Evolutionary conservation across 2,329 filamentous ascomycete genomes (phyloP), one percentile per base, ranked within the genome.

Genomic region (Aspergillus sp.): DNA sequence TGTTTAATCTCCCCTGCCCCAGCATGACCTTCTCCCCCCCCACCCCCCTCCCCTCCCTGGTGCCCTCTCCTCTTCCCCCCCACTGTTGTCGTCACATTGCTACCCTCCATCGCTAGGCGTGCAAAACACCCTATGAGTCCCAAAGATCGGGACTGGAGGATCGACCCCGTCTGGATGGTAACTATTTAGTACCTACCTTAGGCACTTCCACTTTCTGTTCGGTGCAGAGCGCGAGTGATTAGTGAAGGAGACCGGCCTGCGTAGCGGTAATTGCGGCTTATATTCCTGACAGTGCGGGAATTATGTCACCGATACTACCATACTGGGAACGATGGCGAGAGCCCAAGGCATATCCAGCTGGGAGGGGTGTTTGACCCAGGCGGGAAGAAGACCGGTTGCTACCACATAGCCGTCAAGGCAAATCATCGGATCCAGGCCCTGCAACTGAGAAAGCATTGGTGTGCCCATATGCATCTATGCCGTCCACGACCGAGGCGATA

Each of bases 401-500:
- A 23, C 45, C 45, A 49, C 3, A 49, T 10, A 9, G 23, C 21
- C 21, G 15, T 17, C 23, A 15, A 9, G 45, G 13, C 28, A 49
- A 23, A 45, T 23, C 41, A 21, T 45, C 9, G 41, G 23, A 45
- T 45, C 41, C 41, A 45, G 41, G 19, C 19, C 41, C 41, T 45
- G 41, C 41, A 19, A 12, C 19, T 45, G 15, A 21, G 9, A n/a
- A 23, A 21, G 17, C 17, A 45, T 45, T 45, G 41, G 45, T n/a
- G 15, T 30, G 45, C n/a, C 23, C 23, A 49, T 49, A 49, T 50
- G 47, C 47, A 50, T n/a, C n/a, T 21, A 5, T 17, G 17, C 41
- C 17, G 41, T 12, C 41, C 15, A 30, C 25, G 32, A 56, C 36
- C 21, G 25, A 38, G 47, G 57, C 60, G 58, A 61, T 48, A 61